Conservation (phyloP, 2,329 filamentous ascomycete species). For the Cladosporium colombiae region DNA sequence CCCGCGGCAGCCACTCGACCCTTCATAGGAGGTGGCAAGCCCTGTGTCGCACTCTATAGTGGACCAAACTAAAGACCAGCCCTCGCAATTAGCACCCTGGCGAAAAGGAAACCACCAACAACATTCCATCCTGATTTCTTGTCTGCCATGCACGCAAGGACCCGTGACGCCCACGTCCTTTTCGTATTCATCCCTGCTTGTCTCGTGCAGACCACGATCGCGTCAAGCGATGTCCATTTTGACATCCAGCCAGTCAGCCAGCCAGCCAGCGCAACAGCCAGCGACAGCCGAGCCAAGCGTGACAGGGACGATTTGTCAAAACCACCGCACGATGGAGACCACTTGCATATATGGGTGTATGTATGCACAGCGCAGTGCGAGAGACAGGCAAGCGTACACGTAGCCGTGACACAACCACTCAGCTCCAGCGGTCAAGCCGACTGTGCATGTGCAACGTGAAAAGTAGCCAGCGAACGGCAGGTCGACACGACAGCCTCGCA, state of each 20-base stretch:
- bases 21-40: slow-evolving; percentile 1
- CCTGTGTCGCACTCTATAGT: neutral
- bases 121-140: neutral
- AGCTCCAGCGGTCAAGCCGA: slow-evolving; percentile 7
- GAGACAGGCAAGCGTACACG: neutral
- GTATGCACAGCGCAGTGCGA: neutral
- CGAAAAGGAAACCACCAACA: neutral
- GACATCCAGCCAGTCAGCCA: neutral
- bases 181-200: slow-evolving; percentile 18
- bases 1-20: slow-evolving; percentile 9
- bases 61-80: neutral
- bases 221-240: slow-evolving; percentile 12
- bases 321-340: neutral
- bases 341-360: neutral
- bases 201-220: slow-evolving; percentile 19
- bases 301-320: slow-evolving; percentile 12
- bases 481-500: slow-evolving; percentile 16
- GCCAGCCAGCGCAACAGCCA: slow-evolving; percentile 7
- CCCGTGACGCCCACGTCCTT: neutral
- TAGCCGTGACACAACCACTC: neutral
- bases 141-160: slow-evolving; percentile 7
- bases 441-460: slow-evolving; percentile 3
- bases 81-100: neutral
- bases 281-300: neutral
- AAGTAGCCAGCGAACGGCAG: slow-evolving; percentile 15